These are phyloP conservation scores for Marchantia polymorpha DNA, from an alignment of 225 moss, liverwort and hornwort species.

Conservation along the genomic window DNA sequence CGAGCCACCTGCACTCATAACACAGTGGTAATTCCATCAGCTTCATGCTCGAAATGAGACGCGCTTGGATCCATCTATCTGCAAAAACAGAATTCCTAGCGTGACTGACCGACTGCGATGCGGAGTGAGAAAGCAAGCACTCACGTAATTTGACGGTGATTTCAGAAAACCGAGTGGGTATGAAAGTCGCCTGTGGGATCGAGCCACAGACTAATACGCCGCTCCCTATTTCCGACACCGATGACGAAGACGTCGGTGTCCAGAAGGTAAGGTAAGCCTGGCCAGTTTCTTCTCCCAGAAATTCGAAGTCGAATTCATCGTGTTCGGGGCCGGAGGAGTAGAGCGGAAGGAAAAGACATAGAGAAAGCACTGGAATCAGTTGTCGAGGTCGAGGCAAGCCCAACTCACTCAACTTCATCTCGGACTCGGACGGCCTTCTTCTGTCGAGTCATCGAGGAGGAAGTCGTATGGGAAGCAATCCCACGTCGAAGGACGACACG, in stretches of 20 bases:
- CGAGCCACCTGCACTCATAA: slow-evolving; percentile 20
- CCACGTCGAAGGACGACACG: slow-evolving; percentile 23
- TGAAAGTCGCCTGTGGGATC: slow-evolving; percentile 18
- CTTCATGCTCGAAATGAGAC: too few species aligned
- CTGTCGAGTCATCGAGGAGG: too few species aligned
- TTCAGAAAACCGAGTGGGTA: slow-evolving; percentile 4
- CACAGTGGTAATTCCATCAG: too few species aligned
- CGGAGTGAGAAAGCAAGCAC: background rate
- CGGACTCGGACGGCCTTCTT: background rate
- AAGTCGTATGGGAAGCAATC: background rate
- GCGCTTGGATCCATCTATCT: too few species aligned
- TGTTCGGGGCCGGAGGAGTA: background rate
- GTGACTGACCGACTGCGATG: background rate
- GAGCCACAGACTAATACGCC: slow-evolving; percentile 12
- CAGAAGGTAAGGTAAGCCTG: background rate
- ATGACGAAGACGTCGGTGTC: slow-evolving; percentile 8
- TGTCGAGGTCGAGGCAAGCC: background rate
- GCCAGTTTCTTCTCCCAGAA: slow-evolving; percentile 19
- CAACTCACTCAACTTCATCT: too few species aligned
- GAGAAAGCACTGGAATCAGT: too few species aligned
- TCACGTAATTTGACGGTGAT: slow-evolving; percentile 20
- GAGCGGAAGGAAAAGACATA: background rate
- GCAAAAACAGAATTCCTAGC: too few species aligned
- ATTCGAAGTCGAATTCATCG: slow-evolving; percentile 18
- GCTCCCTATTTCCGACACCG: slow-evolving; percentile 3